A percentile compares a stretch with the other conserved stretches of the same genome.
Conservation (phyloP, 441 rosid genomes). For the Gossypium laxum region DNA sequence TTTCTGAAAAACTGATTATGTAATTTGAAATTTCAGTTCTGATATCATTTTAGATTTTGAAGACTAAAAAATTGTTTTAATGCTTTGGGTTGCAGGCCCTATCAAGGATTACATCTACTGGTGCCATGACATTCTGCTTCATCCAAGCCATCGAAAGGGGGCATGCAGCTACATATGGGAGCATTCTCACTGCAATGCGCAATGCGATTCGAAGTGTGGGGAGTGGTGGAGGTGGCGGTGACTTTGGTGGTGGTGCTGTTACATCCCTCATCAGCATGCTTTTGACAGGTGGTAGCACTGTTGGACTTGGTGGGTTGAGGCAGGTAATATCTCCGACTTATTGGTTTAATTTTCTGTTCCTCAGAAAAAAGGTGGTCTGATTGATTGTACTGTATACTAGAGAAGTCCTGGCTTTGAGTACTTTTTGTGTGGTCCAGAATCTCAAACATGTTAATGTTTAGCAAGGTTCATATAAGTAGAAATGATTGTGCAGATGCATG, state of each 20-base stretch:
- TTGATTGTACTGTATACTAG: background rate
- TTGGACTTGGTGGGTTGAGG: slow-evolving; percentile 45
- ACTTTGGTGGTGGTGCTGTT: slow-evolving; percentile 46
- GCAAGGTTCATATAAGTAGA: background rate
- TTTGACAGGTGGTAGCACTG: slow-evolving; percentile 55
- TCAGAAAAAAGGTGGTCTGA: background rate
- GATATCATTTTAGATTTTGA: background rate
- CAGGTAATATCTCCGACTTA: slow-evolving; percentile 35
- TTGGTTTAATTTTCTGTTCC: background rate
- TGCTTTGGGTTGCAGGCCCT: slow-evolving; percentile 41
- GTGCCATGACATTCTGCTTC: slow-evolving; percentile 91
- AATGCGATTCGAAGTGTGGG: slow-evolving; percentile 46
- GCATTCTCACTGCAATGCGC: slow-evolving; percentile 73
- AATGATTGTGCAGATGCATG: background rate
- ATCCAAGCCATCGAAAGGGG: slow-evolving; percentile 80
- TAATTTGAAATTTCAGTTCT: background rate
- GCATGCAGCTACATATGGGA: slow-evolving; percentile 66
- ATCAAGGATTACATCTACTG: slow-evolving; percentile 73
- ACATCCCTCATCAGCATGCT: slow-evolving; percentile 71
- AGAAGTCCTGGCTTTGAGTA: background rate
- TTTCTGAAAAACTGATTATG: slow-evolving; percentile 8
- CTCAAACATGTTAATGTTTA: background rate
- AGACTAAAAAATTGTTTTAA: background rate
- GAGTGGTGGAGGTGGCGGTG: slow-evolving; percentile 21
- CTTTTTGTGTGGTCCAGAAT: background rate